A percentile compares a stretch with the other conserved stretches of the same genome.
Evolutionary conservation across 2,329 filamentous ascomycete genomes (phyloP).

Genomic region (Cladobotryum protrusum): DNA sequence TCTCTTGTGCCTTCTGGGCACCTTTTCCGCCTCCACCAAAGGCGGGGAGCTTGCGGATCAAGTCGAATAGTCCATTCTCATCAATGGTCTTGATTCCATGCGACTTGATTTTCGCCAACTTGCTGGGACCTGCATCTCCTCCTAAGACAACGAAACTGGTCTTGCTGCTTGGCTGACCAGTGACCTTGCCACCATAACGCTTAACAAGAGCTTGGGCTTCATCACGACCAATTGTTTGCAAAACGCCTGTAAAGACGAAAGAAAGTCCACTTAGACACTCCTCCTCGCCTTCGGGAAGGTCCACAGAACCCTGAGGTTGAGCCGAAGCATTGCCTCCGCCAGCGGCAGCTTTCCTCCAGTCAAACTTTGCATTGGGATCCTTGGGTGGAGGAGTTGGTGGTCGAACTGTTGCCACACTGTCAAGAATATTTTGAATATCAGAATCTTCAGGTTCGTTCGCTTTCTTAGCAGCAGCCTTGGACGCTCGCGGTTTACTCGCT

Average conservation of each 20-base stretch:
- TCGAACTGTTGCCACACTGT: conserved; percentile 76
- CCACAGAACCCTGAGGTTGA: conserved; percentile 57
- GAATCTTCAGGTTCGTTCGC: conserved; percentile 60
- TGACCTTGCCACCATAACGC: conserved; percentile 88
- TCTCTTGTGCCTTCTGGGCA: conserved; percentile 77
- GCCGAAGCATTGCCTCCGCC: conserved; percentile 54
- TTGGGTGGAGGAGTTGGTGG: conserved; percentile 77
- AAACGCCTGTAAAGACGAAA: conserved; percentile 91
- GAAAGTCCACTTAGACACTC: conserved; percentile 85
- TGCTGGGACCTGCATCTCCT: conserved; percentile 85
- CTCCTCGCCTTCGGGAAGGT: conserved; percentile 75
- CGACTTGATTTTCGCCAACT: conserved; percentile 77
- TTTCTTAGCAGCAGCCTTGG: conserved; percentile 52
- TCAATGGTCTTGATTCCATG: conserved; percentile 85
- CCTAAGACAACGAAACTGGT: conserved; percentile 92
- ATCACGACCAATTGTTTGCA: conserved; percentile 74
- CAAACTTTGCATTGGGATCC: conserved; percentile 67
- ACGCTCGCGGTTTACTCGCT: conserved; percentile 51
- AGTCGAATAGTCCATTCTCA: conserved; percentile 82
- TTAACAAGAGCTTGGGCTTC: conserved; percentile 85
- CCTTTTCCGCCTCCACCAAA: conserved; percentile 85
- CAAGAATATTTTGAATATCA: conserved; percentile 72
- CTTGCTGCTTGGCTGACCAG: conserved; percentile 77
- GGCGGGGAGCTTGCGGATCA: conserved; percentile 74
- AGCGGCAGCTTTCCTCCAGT: conserved; percentile 60